phyloP scores from a whole-genome alignment of 176 grass and related monocot genomes.

The Paspalum notatum region DNA sequence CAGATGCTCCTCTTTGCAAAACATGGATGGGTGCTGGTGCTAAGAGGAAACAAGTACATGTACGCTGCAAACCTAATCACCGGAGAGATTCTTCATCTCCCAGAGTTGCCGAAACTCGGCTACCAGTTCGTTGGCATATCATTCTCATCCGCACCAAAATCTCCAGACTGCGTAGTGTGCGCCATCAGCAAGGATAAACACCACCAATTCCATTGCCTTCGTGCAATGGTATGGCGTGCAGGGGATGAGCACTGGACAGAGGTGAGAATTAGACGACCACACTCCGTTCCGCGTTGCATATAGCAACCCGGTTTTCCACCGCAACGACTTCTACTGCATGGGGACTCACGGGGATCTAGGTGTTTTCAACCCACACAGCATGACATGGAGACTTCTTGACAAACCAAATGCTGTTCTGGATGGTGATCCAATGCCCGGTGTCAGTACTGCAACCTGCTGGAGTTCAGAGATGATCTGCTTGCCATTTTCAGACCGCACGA shows the following conservation, averaged over 20 bases:
- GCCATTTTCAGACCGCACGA: slow-evolving; percentile 40
- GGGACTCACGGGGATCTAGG: slow-evolving; percentile 34
- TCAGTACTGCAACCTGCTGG: slow-evolving; percentile 21
- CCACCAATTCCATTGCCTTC: no score
- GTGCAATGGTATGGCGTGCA: slow-evolving; percentile 14
- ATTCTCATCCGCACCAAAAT: slow-evolving; percentile 23
- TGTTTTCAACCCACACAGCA: slow-evolving; percentile 41
- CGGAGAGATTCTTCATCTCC: not conserved
- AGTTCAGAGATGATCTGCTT: slow-evolving; percentile 34
- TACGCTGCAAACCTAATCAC: slow-evolving; percentile 5
- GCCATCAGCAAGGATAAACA: not conserved
- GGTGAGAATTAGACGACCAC: not conserved
- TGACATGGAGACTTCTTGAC: slow-evolving; percentile 45
- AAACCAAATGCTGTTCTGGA: slow-evolving; percentile 19
- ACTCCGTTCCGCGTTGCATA: not conserved
- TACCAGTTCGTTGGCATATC: not conserved
- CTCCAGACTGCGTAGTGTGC: slow-evolving; percentile 9
- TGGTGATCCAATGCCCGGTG: not conserved
- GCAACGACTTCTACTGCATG: slow-evolving; percentile 29
- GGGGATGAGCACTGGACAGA: no score
- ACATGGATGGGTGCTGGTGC: not conserved
- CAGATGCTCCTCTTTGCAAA: slow-evolving; percentile 28
- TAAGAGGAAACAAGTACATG: not conserved
- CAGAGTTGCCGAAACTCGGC: not conserved
- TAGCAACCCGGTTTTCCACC: slow-evolving; percentile 37